Base-by-base conservation (phyloP, 1,284 basidiomycete genomes). In the Heterobasidion parviporum region DNA sequence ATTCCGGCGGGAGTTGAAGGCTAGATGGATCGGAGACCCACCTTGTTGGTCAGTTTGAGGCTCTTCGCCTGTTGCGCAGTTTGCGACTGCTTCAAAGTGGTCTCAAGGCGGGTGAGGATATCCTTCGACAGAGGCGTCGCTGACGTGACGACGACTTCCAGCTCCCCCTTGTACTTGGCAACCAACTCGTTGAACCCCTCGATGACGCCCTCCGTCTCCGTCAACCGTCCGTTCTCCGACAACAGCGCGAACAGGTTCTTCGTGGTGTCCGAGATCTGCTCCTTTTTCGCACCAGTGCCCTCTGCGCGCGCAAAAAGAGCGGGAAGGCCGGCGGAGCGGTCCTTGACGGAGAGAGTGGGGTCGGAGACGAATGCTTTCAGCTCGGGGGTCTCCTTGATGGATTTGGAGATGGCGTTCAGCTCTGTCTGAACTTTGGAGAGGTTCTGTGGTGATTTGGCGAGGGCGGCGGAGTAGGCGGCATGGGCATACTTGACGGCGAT, bases 401-500 rank as follows among this genome's bases (percentile, higher is more conserved):
- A 76, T 67, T 78, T 77, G 61, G 83, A 76, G 68, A 95, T 81
- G 61, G 74, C 70, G 68, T 76, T 76, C 63, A 99, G 84, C 72
- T 98, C 96, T 44, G 80, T 65, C 69, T 91, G 86, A 64, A 94
- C 91, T 72, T 92, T 89, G 73, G 73, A 83, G 69, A 97, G 83
- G 20, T 79, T 76, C 67, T 84, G 82, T 43, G 89, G 82, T 3
- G 89, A 91, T 76, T 94, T 90, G 66, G 85, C 79, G 67, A 94
- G 83, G 16, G 97, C 94, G 55, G 96, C 96, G 54, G 87, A 83
- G 76, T 92, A 99, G 62, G 92, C 82, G 33, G 97, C 96, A 58
- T 91, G 89, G 61, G 97, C 96, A 74, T 99, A 99, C 75, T 98
- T 98, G 71, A 83, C 76, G 50, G 90, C 83, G 62, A 92, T 85